These are phyloP conservation scores for Brasenia schreberi DNA, from an alignment of 164 flowering plant genomes.

Conservation along the genomic window DNA sequence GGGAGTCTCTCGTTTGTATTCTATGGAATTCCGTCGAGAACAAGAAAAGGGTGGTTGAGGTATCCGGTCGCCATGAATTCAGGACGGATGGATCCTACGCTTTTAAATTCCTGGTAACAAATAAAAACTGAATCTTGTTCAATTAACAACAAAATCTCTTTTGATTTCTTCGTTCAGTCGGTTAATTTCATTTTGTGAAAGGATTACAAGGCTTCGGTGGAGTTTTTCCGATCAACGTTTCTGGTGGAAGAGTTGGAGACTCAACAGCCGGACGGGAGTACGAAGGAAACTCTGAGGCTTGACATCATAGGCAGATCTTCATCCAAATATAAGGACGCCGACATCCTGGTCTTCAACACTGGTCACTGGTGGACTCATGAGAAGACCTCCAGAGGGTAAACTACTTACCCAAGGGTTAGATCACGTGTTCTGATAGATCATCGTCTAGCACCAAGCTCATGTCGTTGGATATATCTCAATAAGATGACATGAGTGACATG, in stretches of 20 bases:
- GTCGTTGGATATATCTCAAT: too few species aligned
- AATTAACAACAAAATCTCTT: background rate
- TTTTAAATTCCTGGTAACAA: slow-evolving; percentile 55
- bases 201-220: slow-evolving; percentile 79
- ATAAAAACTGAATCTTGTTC: background rate
- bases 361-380: slow-evolving; percentile 99
- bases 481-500: too few species aligned
- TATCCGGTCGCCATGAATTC: slow-evolving; percentile 55
- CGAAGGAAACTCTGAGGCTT: slow-evolving; percentile 77
- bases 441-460: too few species aligned
- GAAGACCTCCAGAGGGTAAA: slow-evolving; percentile 82
- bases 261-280: slow-evolving; percentile 45
- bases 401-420: background rate
- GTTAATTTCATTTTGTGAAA: slow-evolving; percentile 5
- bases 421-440: too few species aligned
- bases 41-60: slow-evolving; percentile 70
- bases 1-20: slow-evolving; percentile 91
- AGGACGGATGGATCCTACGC: slow-evolving; percentile 65
- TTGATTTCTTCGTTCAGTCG: background rate
- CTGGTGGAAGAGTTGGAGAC: slow-evolving; percentile 81
- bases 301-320: slow-evolving; percentile 54
- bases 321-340: slow-evolving; percentile 58
- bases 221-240: slow-evolving; percentile 86
- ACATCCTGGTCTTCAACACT: slow-evolving; percentile 77
- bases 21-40: slow-evolving; percentile 52